Evolutionary conservation across 495 filamentous ascomycete species (phyloP), one percentile per base, ranked within the genome.

Genomic region (Extremus antarcticus): DNA sequence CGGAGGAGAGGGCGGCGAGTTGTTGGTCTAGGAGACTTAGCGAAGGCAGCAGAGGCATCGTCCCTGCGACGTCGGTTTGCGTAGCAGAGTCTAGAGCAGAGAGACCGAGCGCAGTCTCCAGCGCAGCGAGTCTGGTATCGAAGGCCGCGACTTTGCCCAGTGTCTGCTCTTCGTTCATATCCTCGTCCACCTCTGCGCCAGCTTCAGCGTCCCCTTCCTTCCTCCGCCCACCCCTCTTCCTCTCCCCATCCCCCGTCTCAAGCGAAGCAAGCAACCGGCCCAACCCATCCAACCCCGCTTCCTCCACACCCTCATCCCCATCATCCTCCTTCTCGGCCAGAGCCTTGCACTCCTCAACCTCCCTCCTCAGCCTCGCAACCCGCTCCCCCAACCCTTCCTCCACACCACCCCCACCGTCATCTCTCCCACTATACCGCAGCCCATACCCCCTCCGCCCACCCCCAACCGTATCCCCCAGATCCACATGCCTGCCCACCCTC

Each of bases 101-200:
- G 40, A 95, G 76, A 16, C 94, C 94, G 46, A 97, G 79, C 1
- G 83, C 78, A 48, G 81, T 82, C 70, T 99, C 92, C 29, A 99
- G 73, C 8, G 83, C 63, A 0, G 84, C 72, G 2, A 99, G 76
- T 3, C 92, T 83, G 29, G 77, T 73, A 65, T 96, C 92, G 57
- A 97, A 94, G 53, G 91, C 86, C 22, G 90, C 87, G 4, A 88
- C 87, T 63, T 87, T 86, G 19, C 84, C 79, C 13, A 96, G 76
- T 10, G 43, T 56, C 35, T 62, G 58, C 29, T 59, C 59, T 38
- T 65, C 52, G 25, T 25, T 57, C 13, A 51, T 21, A 61, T 64
- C 49, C 53, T 54, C 40, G 53, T 43, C 21, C 45, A 40, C 22
- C 59, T 43, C 49, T 57, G 56, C 17, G 16, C 7, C 43, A 51